Evolutionary conservation across 129 eudicot species (phyloP).

Genomic region (Rutidosis leptorrhynchoides): DNA sequence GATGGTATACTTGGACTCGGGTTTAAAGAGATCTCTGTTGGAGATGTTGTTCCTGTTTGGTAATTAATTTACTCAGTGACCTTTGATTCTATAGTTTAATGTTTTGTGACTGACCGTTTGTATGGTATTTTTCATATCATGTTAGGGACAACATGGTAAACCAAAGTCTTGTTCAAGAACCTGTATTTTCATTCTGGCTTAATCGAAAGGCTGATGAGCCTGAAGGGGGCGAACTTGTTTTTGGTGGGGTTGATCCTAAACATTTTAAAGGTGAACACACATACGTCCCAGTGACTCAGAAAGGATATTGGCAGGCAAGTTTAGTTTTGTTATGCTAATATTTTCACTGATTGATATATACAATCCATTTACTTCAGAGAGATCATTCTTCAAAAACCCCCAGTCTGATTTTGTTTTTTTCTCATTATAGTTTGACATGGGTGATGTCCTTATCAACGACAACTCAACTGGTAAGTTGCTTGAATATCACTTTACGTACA

Average conservation of each 20-base stretch:
- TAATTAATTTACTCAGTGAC: constrained; percentile 27
- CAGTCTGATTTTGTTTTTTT: constrained; percentile 16
- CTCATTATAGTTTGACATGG: constrained; percentile 73
- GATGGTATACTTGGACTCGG: constrained; percentile 70
- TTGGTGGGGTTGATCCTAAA: constrained; percentile 48
- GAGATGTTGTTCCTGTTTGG: constrained; percentile 52
- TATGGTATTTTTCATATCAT: not conserved
- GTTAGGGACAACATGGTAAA: constrained; percentile 47
- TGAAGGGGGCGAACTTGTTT: constrained; percentile 54
- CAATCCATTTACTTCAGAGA: not conserved
- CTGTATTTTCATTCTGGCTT: constrained; percentile 52
- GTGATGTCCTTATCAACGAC: constrained; percentile 73
- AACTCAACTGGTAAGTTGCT: constrained; percentile 62
- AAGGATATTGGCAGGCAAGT: constrained; percentile 95
- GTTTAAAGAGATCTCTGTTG: constrained; percentile 45
- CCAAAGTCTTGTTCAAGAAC: constrained; percentile 42
- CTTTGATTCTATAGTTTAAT: constrained; percentile 2
- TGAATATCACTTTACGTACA: not conserved
- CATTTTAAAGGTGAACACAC: constrained; percentile 54
- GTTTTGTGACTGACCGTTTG: not conserved
- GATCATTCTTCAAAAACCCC: constrained; percentile 2
- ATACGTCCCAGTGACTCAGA: constrained; percentile 50
- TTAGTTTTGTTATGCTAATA: not conserved
- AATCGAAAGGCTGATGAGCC: constrained; percentile 33
- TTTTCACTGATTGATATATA: not conserved